A percentile compares a stretch with the other conserved stretches of the same genome.
These are phyloP conservation scores for Dipteronia dyeriana DNA, from an alignment of 345 rosid genomes.

Conservation along the genomic window DNA sequence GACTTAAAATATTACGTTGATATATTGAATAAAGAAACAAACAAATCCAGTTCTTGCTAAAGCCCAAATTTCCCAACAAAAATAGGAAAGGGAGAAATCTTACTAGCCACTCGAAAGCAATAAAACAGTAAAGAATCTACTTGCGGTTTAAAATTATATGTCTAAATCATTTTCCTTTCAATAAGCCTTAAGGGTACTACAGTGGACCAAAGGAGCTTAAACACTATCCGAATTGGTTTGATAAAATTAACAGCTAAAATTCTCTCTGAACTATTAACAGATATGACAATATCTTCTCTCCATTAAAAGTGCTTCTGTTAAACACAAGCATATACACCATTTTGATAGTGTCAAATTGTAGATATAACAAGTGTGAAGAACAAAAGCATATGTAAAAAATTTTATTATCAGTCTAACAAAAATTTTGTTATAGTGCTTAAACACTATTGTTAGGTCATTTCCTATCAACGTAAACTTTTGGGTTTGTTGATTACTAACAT, in stretches of 20 bases:
- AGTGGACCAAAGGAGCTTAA: background rate
- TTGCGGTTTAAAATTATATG: background rate
- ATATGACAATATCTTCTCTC: background rate
- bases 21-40: no score
- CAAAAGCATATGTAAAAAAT: background rate
- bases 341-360: constrained; percentile 7
- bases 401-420: no score
- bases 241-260: background rate
- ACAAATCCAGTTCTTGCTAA: no score
- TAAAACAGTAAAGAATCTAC: background rate
- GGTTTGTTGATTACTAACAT: no score
- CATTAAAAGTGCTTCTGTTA: background rate
- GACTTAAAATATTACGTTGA: background rate
- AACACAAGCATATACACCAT: constrained; percentile 1
- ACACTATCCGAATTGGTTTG: background rate
- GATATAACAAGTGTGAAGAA: background rate
- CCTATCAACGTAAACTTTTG: no score
- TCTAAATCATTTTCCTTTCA: background rate
- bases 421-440: no score
- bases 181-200: background rate
- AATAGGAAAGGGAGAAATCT: no score
- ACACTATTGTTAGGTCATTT: no score
- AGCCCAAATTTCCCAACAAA: no score
- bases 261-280: background rate
- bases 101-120: no score